Evolutionary conservation across 106 monocot species (phyloP).

Genomic region (Chionographis japonica): DNA sequence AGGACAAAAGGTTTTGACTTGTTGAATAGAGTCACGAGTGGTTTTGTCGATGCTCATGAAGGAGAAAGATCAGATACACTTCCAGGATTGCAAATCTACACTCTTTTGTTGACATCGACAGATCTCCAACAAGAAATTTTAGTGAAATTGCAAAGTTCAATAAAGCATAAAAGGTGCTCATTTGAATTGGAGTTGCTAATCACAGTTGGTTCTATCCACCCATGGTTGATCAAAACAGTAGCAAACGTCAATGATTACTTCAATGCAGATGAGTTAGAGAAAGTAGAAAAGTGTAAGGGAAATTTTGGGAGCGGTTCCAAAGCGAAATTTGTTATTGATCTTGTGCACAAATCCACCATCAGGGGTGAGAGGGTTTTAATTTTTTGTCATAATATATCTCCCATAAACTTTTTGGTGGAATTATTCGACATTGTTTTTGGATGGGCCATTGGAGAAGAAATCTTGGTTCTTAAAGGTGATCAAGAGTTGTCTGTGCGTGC

Average conservation of each 20-base stretch:
- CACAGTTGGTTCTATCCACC: conserved; percentile 64
- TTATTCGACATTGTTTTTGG: conserved; percentile 38
- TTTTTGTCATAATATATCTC: conserved; percentile 64
- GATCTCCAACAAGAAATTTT: conserved; percentile 43
- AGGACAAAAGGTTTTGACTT: conserved; percentile 43
- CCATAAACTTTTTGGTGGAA: conserved; percentile 45
- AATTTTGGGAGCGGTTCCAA: conserved; percentile 48
- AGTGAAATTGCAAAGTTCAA: conserved; percentile 31
- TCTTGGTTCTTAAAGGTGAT: conserved; percentile 64
- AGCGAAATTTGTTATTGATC: conserved; percentile 55
- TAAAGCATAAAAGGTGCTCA: conserved; percentile 30
- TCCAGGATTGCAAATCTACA: conserved; percentile 66
- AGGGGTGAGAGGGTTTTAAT: conserved; percentile 64
- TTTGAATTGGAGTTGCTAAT: conserved; percentile 55
- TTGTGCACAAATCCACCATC: conserved; percentile 47
- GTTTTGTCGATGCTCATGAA: conserved; percentile 52
- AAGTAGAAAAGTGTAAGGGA: conserved; percentile 29
- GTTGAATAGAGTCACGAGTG: conserved; percentile 38
- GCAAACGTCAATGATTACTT: conserved; percentile 39
- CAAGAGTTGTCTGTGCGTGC: conserved; percentile 48
- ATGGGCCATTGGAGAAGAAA: conserved; percentile 49
- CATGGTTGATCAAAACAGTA: conserved; percentile 50
- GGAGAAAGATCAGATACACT: conserved; percentile 30
- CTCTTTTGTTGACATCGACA: conserved; percentile 38
- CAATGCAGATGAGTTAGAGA: conserved; percentile 31